These are phyloP conservation scores for Trichoderma gracile DNA, from an alignment of 2,329 filamentous ascomycete species.

Conservation along the genomic window DNA sequence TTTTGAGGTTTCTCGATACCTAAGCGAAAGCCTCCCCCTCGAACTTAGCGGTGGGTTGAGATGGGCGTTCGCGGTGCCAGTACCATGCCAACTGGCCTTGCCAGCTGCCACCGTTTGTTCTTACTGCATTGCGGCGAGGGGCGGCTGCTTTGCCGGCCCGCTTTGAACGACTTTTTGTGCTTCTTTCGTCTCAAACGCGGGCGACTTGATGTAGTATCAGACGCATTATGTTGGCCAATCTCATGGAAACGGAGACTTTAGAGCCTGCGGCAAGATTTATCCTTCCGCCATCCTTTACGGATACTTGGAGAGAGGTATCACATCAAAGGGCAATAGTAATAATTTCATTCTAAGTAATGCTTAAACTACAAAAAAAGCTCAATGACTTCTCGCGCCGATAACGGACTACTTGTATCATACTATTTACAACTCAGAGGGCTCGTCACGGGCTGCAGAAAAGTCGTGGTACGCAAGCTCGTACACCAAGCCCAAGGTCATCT, in stretches of 20 bases:
- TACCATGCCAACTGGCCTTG: not conserved
- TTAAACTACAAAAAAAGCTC: not conserved
- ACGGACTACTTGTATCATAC: not conserved
- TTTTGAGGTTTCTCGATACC: too few species aligned
- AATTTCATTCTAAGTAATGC: not conserved
- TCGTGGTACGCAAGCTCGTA: conserved; percentile 82
- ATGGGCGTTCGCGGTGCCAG: too few species aligned
- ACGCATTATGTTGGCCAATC: not conserved
- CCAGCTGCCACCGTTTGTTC: not conserved
- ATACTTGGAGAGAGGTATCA: too few species aligned
- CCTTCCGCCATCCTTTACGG: not conserved
- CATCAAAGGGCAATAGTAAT: not conserved
- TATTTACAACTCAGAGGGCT: not conserved
- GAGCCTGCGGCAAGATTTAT: too few species aligned
- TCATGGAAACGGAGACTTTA: not conserved
- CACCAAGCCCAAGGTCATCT: conserved; percentile 77
- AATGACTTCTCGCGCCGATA: not conserved
- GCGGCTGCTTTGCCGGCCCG: too few species aligned
- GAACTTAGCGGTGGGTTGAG: too few species aligned
- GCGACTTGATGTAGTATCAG: too few species aligned
- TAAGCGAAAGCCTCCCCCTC: too few species aligned
- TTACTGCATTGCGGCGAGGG: not conserved
- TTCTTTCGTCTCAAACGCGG: too few species aligned
- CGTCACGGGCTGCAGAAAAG: conserved; percentile 48
- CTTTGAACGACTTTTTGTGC: too few species aligned